Evolutionary conservation across 176 grass and related monocot species (phyloP), one percentile per base, ranked within the genome.

Genomic region (Calamus simplicifolius): DNA sequence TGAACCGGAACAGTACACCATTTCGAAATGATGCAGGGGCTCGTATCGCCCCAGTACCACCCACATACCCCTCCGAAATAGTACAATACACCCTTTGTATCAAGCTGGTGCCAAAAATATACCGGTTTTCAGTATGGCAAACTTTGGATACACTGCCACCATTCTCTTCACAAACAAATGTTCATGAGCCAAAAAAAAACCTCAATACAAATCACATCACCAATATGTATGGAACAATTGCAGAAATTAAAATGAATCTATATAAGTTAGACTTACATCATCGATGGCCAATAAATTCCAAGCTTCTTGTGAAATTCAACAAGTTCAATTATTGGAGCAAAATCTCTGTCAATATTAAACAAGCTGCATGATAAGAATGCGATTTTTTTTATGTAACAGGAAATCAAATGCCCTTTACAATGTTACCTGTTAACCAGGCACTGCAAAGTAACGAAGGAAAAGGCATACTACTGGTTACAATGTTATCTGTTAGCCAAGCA

Each of bases 311-410:
- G 75, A 61, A 97, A 65, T 30, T 79, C 49, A 52, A 80, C 87
- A 78, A 97, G 81, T 61, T 97, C 13, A 70, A 48, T 27, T 19
- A 97, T 73, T 43, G 87, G 93, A 70, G 84, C 87, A 62, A 92
- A 88, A 76, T 98, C 93, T 73, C 93, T 87, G 79, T 88, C 87
- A 87, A 98, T 89, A 71, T 81, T 89, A 69, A 98, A 98, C 31
- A 98, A 64, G 62, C 93, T 98, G 78, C 75, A 85, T 57, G 31
- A 63, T 38, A 77, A 31, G 26, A 71, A 76, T 56, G 5, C 23
- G 43, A 75, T 35, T 5, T 62, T 62, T 10, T 25, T 26, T 64
- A 29, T 4, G 28, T 30, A 70, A 63, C 17, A 35, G 48, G 54
- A 35, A 13, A 43, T 12, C 35, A 43, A 7, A 13, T 43, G 35